These are phyloP conservation scores for Quercus gilva DNA, from an alignment of 306 rosid species.

Conservation along the genomic window DNA sequence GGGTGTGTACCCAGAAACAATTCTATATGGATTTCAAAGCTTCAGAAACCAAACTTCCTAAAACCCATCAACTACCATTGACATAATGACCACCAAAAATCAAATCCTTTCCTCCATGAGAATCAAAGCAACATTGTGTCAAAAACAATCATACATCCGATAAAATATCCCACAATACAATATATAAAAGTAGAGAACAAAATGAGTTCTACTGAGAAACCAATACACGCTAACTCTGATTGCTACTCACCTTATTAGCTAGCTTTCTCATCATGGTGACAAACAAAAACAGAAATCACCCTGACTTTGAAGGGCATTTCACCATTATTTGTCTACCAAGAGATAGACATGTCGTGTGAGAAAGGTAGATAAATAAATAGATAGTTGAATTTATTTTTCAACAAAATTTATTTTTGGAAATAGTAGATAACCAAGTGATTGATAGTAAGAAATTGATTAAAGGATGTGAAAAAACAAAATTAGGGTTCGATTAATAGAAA, in stretches of 20 bases:
- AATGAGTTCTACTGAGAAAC: background rate
- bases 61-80: constrained; percentile 42
- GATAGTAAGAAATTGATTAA: too few species aligned
- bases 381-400: too few species aligned
- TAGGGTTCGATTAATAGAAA: too few species aligned
- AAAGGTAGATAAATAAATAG: background rate
- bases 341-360: background rate
- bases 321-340: background rate
- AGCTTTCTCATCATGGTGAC: constrained; percentile 1
- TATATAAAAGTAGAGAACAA: background rate
- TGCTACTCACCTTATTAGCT: too few species aligned
- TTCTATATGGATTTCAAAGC: constrained; percentile 9
- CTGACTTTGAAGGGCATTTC: constrained; percentile 1
- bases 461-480: too few species aligned
- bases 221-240: constrained; percentile 7
- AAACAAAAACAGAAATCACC: constrained; percentile 13
- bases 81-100: constrained; percentile 10
- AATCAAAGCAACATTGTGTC: constrained; percentile 34
- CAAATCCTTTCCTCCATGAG: constrained; percentile 23
- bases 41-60: constrained; percentile 27
- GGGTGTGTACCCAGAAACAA: constrained; percentile 18
- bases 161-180: constrained; percentile 28
- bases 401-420: too few species aligned
- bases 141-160: constrained; percentile 20
- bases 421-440: too few species aligned